Base-by-base conservation (phyloP, 2,329 filamentous ascomycete genomes). In the Immersiporthe knoxdaviesiana region DNA sequence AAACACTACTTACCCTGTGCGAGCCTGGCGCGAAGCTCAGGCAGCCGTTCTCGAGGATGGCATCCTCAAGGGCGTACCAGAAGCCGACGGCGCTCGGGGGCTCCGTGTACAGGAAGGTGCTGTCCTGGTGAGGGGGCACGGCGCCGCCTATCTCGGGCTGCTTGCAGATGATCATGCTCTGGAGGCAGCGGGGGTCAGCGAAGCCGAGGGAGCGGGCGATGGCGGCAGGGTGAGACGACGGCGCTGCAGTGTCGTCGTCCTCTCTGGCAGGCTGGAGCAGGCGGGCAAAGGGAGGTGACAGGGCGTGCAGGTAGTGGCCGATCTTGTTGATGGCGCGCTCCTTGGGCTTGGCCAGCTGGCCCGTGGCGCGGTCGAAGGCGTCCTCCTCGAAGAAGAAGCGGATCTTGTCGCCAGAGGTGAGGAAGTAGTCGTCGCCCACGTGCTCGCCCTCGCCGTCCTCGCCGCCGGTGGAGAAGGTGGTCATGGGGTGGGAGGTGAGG, bases 141-240 rank as follows among this genome's bases (percentile, higher is more conserved):
- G 92, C 92, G 30, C 92, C 95, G 37, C 96, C 96, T 66, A 98
- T 97, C 81, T 97, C 93, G 30, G 96, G 94, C 81, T 97, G 95
- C 80, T 99, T 99, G 87, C 94, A 97, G 75, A 99, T 98, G 37
- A 98, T 86, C 96, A 99, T 99, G 78, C 92, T 96, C 84, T 99
- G 96, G 65, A 99, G 84, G 70, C 86, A 88, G 27, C 91, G 84
- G 1, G 94, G 92, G 78, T 97, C 92, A 5, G 74, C 75, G 82
- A 94, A 97, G 2, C 91, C 91, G 14, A 97, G 84, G 11, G 86
- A 85, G 59, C 83, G 82, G 0, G 94, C 93, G 18, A 97, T 89
- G 6, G 84, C 87, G 0, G 83, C 84, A 0, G 86, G 37, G 11
- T 50, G 76, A 76, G 1, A 76, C 78, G 14, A 72, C 71, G 24